Evolutionary conservation across 805 yeast species (phyloP).

Genomic region (Lipomyces starkeyi): DNA sequence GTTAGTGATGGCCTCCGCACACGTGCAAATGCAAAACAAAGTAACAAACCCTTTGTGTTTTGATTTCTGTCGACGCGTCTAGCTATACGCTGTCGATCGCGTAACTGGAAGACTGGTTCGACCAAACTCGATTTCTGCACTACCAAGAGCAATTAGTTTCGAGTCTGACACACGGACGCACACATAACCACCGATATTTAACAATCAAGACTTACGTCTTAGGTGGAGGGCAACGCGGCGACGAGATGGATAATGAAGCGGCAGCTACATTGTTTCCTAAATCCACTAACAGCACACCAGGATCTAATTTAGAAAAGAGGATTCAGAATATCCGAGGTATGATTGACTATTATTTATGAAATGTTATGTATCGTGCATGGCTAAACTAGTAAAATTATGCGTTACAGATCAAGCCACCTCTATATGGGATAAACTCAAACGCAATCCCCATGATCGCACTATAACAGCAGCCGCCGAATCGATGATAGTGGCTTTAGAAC

Average conservation of each 20-base stretch:
- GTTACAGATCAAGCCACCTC: slow-evolving; percentile 10
- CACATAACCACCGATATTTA: background rate
- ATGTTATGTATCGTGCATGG: background rate
- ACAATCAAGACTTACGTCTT: background rate
- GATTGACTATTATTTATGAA: background rate
- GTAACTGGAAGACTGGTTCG: too few relatives aligned
- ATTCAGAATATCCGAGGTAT: slow-evolving; percentile 7
- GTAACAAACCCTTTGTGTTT: too few relatives aligned
- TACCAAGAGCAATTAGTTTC: too few relatives aligned
- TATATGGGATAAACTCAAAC: background rate
- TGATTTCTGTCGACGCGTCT: too few relatives aligned
- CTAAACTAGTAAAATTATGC: background rate
- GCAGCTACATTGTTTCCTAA: background rate
- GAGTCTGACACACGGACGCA: too few relatives aligned
- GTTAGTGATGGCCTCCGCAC: too few relatives aligned
- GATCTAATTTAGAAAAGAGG: slow-evolving; percentile 1
- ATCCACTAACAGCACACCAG: background rate
- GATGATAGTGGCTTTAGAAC: slow-evolving; percentile 18
- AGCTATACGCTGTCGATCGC: too few relatives aligned
- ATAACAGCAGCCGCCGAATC: slow-evolving; percentile 19
- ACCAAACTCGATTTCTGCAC: too few relatives aligned
- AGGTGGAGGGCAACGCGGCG: background rate
- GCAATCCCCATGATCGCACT: slow-evolving; percentile 6
- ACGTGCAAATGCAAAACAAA: too few relatives aligned
- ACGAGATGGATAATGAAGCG: background rate